Evolutionary conservation across 2,329 filamentous ascomycete species (phyloP).

Genomic region (Fusarium denticulatum): DNA sequence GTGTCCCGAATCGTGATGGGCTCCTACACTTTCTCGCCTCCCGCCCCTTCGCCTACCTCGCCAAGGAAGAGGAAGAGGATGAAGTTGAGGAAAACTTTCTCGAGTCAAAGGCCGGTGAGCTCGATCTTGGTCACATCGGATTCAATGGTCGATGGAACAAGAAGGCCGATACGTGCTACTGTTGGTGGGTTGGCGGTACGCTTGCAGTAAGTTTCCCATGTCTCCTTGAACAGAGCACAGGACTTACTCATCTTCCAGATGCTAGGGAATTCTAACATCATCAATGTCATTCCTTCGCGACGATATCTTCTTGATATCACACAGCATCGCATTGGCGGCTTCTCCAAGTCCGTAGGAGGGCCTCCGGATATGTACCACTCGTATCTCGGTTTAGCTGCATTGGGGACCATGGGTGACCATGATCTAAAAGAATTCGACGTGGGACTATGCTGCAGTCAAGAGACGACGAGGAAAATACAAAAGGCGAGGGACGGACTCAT

Average conservation of each 20-base stretch:
- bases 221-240: background rate
- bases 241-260: conserved; percentile 56
- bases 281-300: conserved; percentile 70
- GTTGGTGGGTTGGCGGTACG: conserved; percentile 87
- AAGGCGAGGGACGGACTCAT: conserved; percentile 55
- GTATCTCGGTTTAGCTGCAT: conserved; percentile 84
- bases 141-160: conserved; percentile 95
- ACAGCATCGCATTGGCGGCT: conserved; percentile 86
- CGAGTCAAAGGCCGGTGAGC: conserved; percentile 48
- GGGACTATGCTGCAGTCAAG: conserved; percentile 76
- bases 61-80: conserved; percentile 57
- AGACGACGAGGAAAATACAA: conserved; percentile 62
- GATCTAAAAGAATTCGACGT: conserved; percentile 78
- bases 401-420: conserved; percentile 77
- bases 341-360: conserved; percentile 75
- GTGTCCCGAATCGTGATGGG: conserved; percentile 46
- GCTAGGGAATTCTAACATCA: conserved; percentile 65
- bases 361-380: conserved; percentile 87
- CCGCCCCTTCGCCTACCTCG: conserved; percentile 71
- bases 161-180: conserved; percentile 92
- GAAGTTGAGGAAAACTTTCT: conserved; percentile 54
- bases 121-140: conserved; percentile 66
- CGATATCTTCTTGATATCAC: conserved; percentile 85
- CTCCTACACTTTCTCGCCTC: conserved; percentile 68
- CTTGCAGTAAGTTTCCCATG: conserved; percentile 50